A percentile compares a stretch with the other conserved stretches of the same genome.
Conservation (phyloP, 495 filamentous ascomycete genomes). For the Penicillium tannophilum region DNA sequence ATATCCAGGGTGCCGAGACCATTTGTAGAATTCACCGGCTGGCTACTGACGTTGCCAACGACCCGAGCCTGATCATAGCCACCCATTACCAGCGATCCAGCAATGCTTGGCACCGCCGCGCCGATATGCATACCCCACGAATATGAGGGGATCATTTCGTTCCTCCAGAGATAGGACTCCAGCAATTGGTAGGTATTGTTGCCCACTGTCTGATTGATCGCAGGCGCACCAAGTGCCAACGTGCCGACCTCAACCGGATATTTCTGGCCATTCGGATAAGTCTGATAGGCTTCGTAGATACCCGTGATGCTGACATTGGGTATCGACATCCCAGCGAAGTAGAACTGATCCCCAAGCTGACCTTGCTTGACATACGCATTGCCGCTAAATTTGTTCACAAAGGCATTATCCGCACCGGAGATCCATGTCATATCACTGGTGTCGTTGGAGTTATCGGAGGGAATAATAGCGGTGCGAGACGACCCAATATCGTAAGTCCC, state of each 20-base stretch:
- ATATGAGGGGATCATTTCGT: conserved; percentile 41
- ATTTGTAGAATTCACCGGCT: conserved; percentile 16
- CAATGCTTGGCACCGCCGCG: conserved; percentile 39
- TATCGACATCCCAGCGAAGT: neutral
- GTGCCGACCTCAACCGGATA: conserved; percentile 17
- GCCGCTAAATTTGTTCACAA: conserved; percentile 1
- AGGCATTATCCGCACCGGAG: neutral
- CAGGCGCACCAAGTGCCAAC: conserved; percentile 3
- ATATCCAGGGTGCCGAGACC: conserved; percentile 19
- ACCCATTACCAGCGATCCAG: conserved; percentile 49
- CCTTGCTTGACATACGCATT: neutral
- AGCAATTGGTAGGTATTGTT: conserved; percentile 1
- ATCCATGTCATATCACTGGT: neutral
- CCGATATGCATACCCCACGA: conserved; percentile 59
- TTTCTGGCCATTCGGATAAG: conserved; percentile 3
- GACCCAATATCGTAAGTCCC: conserved; percentile 5
- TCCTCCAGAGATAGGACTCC: neutral
- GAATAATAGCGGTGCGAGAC: neutral
- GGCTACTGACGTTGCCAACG: conserved; percentile 26
- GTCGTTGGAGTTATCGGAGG: neutral
- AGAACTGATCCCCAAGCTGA: neutral
- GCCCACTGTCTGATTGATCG: neutral
- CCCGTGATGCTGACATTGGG: conserved; percentile 1
- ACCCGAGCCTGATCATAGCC: conserved; percentile 54
- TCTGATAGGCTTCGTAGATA: conserved; percentile 7